Base-by-base conservation (phyloP, 2,329 filamentous ascomycete species). In the Fusarium sp. region DNA sequence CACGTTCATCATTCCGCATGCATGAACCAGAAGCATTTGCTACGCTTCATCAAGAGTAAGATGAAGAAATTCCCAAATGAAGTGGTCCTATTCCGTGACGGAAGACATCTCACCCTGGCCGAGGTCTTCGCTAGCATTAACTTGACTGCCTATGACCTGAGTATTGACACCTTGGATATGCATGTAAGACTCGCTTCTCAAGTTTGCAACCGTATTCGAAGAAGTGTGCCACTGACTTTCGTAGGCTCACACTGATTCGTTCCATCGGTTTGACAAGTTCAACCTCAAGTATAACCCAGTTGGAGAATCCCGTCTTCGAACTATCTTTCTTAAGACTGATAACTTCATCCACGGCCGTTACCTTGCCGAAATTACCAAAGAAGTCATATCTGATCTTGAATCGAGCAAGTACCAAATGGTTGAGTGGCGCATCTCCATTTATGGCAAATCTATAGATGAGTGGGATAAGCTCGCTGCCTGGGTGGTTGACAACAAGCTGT, bases 391-490 rank as follows among this genome's bases (percentile, higher is more conserved):
- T 5, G 96, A 99, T 85, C 84, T 99, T 31, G 96, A 99, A 80
- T 97, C 95, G 48, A 98, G 94, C 87, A 99, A 99, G 79, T 99
- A 99, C 77, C 96, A 99, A 79, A 98, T 99, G 92, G 96, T 96
- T 3, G 96, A 99, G 82, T 99, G 97, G 94, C 93, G 96, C 42
- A 97, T 99, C 71, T 98, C 94, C 24, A 93, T 99, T 69, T 99
- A 99, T 75, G 96, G 96, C 67, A 92, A 93, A 77, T 92, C 92
- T 5, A 86, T 97, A 39, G 91, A 97, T 67, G 96, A 99, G 79
- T 99, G 96, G 96, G 95, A 98, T 77, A 99, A 97, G 77, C 88
- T 99, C 52, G 96, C 96, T 6, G 93, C 92, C 5, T 99, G 96
- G 96, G 94, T 99, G 10, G 90, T 98, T 18, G 95, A 98, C 82